Base-by-base conservation (phyloP, 148 eudicot species). In the Oxyria digyna region DNA sequence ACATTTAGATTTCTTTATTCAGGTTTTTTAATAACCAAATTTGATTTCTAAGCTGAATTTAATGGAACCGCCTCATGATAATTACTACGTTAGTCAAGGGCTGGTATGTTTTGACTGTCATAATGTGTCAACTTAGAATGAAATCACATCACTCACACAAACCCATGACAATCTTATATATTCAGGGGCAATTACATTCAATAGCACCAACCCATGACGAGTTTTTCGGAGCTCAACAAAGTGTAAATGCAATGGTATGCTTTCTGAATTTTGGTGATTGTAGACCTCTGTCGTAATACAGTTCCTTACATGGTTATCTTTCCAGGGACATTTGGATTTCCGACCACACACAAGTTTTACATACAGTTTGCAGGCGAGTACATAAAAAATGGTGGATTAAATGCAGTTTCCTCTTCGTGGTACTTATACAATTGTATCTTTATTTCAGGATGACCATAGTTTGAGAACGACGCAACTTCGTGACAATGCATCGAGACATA, bases 21-120 rank as follows among this genome's bases (percentile, higher is more conserved):
- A n/a, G n/a, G n/a, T n/a, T n/a, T n/a, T n/a, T n/a, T n/a, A n/a
- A n/a, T n/a, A n/a, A n/a, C n/a, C 20, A 11, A 26, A 27, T 31
- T 29, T 31, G 65, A 31, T 27, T 14, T 14, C 38, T 59, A 59
- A 14, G 35, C 38, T 57, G 70, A 93, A 93, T 80, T 79, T 93
- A 75, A 89, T 93, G 98, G 98, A 89, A 81, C 96, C 89, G 50
- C 96, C 98, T 12, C 84, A 93, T 74, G 98, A 93, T 75, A 85
- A 82, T 73, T 93, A 87, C 75, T 89, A 83, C 74, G 91, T 87
- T 64, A 81, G 83, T 74, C 89, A 84, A 57, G 91, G 96, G 71
- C 86, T 89, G 95, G 98, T 93, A 85, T 46, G 95, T 76, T 26
- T 55, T n/a, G n/a, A n/a, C 68, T 54, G 59, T 76, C n/a, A 27